A percentile compares a stretch with the other conserved stretches of the same genome.
Evolutionary conservation across 1,284 basidiomycete species (phyloP).

Genomic region (Ceratobasidium sp.): DNA sequence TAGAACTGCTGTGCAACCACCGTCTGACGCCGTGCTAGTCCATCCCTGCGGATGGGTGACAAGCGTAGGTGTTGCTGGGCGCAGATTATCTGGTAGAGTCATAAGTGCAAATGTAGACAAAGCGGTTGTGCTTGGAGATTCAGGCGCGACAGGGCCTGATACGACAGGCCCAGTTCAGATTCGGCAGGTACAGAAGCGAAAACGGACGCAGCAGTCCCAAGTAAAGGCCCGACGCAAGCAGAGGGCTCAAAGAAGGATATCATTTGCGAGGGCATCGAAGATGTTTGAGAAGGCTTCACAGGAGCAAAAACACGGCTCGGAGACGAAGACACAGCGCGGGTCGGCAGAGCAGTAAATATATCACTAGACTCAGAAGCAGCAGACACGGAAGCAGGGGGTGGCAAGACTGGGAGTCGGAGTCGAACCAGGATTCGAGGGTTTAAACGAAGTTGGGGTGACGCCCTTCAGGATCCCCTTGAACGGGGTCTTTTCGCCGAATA

Average conservation of each 20-base stretch:
- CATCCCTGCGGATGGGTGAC: conserved; percentile 62
- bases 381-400: conserved; percentile 42
- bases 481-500: not conserved
- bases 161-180: too few relatives aligned
- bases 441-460: conserved; percentile 44
- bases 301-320: too few relatives aligned
- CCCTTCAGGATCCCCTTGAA: conserved; percentile 36
- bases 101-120: conserved; percentile 60
- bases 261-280: too few relatives aligned
- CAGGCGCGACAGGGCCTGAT: too few relatives aligned
- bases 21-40: conserved; percentile 47
- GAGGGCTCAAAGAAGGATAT: too few relatives aligned
- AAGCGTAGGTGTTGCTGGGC: conserved; percentile 52
- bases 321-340: not conserved
- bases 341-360: not conserved
- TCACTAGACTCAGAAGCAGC: not conserved
- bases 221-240: too few relatives aligned
- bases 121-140: too few relatives aligned
- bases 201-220: too few relatives aligned
- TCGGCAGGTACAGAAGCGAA: too few relatives aligned
- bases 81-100: conserved; percentile 68
- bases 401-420: conserved; percentile 40
- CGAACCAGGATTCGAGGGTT: conserved; percentile 43
- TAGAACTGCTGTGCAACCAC: not conserved
- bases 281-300: too few relatives aligned